Evolutionary conservation across 805 yeast species (phyloP), one percentile per base, ranked within the genome.

Genomic region (Wickerhamiella kurtzmanii): DNA sequence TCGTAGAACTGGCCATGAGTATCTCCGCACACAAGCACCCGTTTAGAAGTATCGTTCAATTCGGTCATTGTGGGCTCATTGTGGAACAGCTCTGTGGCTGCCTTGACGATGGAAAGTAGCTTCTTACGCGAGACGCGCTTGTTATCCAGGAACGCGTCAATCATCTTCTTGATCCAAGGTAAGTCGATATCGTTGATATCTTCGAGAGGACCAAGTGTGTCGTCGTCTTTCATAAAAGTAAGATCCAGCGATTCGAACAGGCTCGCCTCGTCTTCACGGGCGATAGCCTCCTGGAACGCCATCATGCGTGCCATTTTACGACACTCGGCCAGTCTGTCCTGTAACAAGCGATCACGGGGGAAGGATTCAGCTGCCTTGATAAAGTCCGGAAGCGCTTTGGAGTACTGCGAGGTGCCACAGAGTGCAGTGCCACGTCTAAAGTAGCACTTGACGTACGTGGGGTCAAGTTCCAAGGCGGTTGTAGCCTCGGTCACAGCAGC

Each of bases 1-100:
- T 92, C 98, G 58, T 75, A 89, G 61, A 82, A 87, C 65, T 92
- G 98, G 37, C 98, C 98, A 63, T 92, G 98, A 0, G 96, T 89
- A 63, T 92, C 98, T 54, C 98, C 98, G 56, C 95, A 92, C 8
- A 92, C 83, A 1, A 96, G 85, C 42, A 89, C 41, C 15, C 9
- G 21, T 17, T 13, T 15, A 22, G 15, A 6, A 6, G 41, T 15
- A 9, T 13, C 20, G n/a, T 38, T 18, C 5, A 89, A 60, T 59
- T 88, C 97, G 35, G 80, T 82, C 71, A 88, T 68, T 1, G 95
- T 72, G 5, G 79, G 74, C 60, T 89, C 96, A 2, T 67, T 52
- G 48, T 65, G 67, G 55, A 88, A 75, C 15, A 86, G 51, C 48
- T 76, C 72, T 59, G 79, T 74, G 4, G 81, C 88, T 49, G 76